phyloP scores from a whole-genome alignment of 2,329 filamentous ascomycete species.

The Ascochyta viciae-villosae region DNA sequence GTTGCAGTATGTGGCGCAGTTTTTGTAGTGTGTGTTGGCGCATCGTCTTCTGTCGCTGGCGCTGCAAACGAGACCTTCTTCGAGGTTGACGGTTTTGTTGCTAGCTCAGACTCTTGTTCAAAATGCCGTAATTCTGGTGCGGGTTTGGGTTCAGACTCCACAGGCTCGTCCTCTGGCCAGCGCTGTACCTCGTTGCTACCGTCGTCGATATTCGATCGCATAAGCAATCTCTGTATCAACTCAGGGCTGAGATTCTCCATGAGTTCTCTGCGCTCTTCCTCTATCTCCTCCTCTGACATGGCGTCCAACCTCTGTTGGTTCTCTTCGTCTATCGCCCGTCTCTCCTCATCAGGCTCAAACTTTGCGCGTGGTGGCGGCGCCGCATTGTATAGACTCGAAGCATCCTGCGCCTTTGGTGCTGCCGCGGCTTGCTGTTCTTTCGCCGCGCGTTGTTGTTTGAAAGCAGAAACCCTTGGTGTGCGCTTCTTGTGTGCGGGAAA shows the following conservation, averaged over 20 bases:
- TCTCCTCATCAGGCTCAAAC: conserved; percentile 62
- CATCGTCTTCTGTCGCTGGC: conserved; percentile 19
- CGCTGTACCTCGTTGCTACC: conserved; percentile 54
- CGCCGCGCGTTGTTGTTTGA: conserved; percentile 71
- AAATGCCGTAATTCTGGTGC: conserved; percentile 19
- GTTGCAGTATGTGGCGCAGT: conserved; percentile 4
- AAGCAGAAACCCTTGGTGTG: conserved; percentile 70
- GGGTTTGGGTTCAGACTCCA: background rate
- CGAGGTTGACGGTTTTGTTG: conserved; percentile 8
- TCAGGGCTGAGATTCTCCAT: conserved; percentile 76
- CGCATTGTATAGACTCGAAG: conserved; percentile 17
- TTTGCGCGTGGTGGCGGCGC: conserved; percentile 21
- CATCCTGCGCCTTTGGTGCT: conserved; percentile 21
- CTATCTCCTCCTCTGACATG: conserved; percentile 85
- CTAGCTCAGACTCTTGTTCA: background rate
- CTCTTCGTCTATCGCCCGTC: conserved; percentile 78
- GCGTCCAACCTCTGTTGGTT: conserved; percentile 75
- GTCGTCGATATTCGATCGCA: conserved; percentile 78
- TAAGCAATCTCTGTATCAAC: conserved; percentile 78
- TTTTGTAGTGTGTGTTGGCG: background rate
- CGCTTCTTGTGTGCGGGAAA: conserved; percentile 92
- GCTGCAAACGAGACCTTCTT: conserved; percentile 48
- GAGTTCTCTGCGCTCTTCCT: conserved; percentile 80
- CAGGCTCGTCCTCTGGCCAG: conserved; percentile 13
- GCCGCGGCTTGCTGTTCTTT: conserved; percentile 33